phyloP scores from a whole-genome alignment of 371 early-diverging fungal genomes.

The Mucor irregularis region DNA sequence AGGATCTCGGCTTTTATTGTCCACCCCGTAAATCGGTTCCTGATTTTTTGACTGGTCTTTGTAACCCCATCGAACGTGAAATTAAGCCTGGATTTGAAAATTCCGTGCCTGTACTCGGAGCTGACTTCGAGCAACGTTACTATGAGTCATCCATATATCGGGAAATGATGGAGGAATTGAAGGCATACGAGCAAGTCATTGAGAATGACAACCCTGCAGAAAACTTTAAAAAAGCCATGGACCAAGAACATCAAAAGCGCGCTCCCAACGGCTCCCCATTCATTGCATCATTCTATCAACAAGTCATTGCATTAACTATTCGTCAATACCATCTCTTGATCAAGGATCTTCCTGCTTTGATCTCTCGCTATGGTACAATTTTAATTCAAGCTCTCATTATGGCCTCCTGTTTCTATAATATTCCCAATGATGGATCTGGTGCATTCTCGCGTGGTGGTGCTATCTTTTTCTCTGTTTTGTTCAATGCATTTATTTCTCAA shows the following conservation, averaged over 20 bases:
- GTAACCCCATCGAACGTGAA: slow-evolving; percentile 61
- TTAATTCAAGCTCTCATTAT: slow-evolving; percentile 68
- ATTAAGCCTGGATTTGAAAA: slow-evolving; percentile 56
- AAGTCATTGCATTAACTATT: slow-evolving; percentile 57
- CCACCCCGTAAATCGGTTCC: slow-evolving; percentile 72
- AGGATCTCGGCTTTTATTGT: slow-evolving; percentile 63
- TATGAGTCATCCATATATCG: slow-evolving; percentile 38
- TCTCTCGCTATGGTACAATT: slow-evolving; percentile 60
- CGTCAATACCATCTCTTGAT: slow-evolving; percentile 62
- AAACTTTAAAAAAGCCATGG: slow-evolving; percentile 53
- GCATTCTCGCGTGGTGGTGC: slow-evolving; percentile 77
- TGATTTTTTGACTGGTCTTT: too few species aligned
- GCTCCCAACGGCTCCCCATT: slow-evolving; percentile 55
- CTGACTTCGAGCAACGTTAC: slow-evolving; percentile 51
- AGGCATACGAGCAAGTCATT: slow-evolving; percentile 39
- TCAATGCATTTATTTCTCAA: slow-evolving; percentile 56
- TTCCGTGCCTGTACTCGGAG: slow-evolving; percentile 40
- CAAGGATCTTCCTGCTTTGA: slow-evolving; percentile 49
- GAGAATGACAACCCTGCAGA: slow-evolving; percentile 31
- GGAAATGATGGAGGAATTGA: slow-evolving; percentile 34
- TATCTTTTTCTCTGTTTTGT: slow-evolving; percentile 56
- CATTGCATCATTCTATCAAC: slow-evolving; percentile 62
- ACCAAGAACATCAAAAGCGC: slow-evolving; percentile 57
- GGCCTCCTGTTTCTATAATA: slow-evolving; percentile 65
- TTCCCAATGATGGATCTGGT: slow-evolving; percentile 54